Evolutionary conservation across 2,329 filamentous ascomycete species (phyloP), one percentile per base, ranked within the genome.

Genomic region (Corynespora cassiicola): DNA sequence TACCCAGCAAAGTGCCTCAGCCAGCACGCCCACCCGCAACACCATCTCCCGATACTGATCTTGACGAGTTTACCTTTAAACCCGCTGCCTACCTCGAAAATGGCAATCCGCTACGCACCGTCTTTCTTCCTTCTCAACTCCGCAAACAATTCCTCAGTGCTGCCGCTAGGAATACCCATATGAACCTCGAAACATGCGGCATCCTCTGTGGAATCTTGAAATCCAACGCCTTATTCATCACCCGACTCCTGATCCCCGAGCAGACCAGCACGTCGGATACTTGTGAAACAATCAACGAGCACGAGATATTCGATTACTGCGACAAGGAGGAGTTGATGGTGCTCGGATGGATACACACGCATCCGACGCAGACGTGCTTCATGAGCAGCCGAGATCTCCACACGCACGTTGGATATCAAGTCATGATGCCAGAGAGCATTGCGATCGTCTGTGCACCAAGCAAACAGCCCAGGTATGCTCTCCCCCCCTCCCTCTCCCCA

Each of bases 331-430:
- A 95, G 45, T 71, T 97, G 22, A 81, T 96, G 67, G 84, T 95
- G 36, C 78, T 96, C 5, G 92, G 92, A 24, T 99, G 94, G 94
- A 99, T 99, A 45, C 94, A 99, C 65, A 99, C 94, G 0, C 94
- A 99, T 66, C 94, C 94, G 0, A 90, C 87, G 0, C 94, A 99
- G 71, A 95, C 90, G 0, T 99, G 94, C 69, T 99, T 99, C 66
- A 95, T 99, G 88, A 96, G 90, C 64, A 94, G 87, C 31, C 78
- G 92, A 32, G 94, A 99, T 63, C 65, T 97, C 52, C 94, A 99
- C 63, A 99, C 95, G 0, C 92, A 96, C 62, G 85, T 86, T 3
- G 90, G 90, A 8, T 97, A 96, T 65, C 94, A 99, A 69, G 85
- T 94, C 43, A 96, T 96, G 90, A 81, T 97, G 71, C 86, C 90